These are phyloP conservation scores for Bacterosira constricta DNA, from an alignment of 108 stramenopile species.

Conservation along the genomic window DNA sequence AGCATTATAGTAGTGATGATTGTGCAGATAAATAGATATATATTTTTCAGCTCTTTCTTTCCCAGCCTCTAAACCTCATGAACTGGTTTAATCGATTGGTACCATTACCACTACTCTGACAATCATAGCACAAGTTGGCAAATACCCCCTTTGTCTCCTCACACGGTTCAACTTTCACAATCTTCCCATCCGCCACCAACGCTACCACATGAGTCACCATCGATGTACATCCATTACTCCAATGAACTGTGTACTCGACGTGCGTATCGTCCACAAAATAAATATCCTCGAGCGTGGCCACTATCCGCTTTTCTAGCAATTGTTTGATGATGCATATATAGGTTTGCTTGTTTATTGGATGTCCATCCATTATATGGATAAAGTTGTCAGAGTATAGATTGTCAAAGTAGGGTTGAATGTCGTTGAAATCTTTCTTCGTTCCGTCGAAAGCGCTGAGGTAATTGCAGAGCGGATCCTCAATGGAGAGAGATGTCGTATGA, in stretches of 20 bases:
- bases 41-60: too few species aligned
- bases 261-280: slow-evolving; percentile 20
- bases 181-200: slow-evolving; percentile 17
- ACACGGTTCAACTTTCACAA: slow-evolving; percentile 27
- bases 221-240: slow-evolving; percentile 7
- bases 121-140: slow-evolving; percentile 21
- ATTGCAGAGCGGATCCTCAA: slow-evolving; percentile 14
- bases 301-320: slow-evolving; percentile 10
- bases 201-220: slow-evolving; percentile 20
- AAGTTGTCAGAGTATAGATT: slow-evolving; percentile 19
- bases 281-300: slow-evolving; percentile 24
- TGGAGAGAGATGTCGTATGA: too few species aligned
- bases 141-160: slow-evolving; percentile 21
- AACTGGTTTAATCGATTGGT: too few species aligned
- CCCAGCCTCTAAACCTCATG: too few species aligned
- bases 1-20: too few species aligned
- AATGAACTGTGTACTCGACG: slow-evolving; percentile 31
- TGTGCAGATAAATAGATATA: too few species aligned
- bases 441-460: slow-evolving; percentile 27
- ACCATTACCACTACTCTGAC: too few species aligned
- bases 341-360: background rate
- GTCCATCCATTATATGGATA: slow-evolving; percentile 4
- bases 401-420: slow-evolving; percentile 3
- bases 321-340: slow-evolving; percentile 2
- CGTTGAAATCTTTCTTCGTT: slow-evolving; percentile 9